phyloP scores from a whole-genome alignment of 108 stramenopile species.

The Schizochytrium sp. region DNA sequence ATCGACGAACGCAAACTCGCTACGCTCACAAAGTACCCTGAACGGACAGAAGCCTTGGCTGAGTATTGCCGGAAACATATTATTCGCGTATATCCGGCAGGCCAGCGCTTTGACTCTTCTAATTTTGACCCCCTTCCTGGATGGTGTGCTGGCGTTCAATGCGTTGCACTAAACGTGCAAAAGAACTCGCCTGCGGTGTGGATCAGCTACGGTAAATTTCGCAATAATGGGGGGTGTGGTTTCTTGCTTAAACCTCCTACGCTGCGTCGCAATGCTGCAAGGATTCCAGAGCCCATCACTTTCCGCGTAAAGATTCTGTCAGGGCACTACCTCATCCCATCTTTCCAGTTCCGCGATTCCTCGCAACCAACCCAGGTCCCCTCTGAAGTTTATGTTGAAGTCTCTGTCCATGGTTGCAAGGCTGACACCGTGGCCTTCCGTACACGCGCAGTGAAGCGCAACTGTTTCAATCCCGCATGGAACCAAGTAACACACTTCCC shows the following conservation, averaged over 20 bases:
- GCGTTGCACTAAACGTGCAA: slow-evolving; percentile 79
- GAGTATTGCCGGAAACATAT: not conserved
- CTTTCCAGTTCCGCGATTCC: slow-evolving; percentile 65
- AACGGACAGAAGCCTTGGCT: not conserved
- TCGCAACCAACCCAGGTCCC: slow-evolving; percentile 71
- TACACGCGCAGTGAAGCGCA: slow-evolving; percentile 68
- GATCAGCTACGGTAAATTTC: slow-evolving; percentile 70
- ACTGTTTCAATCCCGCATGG: slow-evolving; percentile 78
- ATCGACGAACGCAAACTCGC: slow-evolving; percentile 55
- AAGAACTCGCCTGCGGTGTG: slow-evolving; percentile 66
- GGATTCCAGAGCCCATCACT: not conserved
- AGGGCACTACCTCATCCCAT: slow-evolving; percentile 69
- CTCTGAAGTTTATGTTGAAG: slow-evolving; percentile 63
- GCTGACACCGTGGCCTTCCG: not conserved
- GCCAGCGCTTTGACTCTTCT: slow-evolving; percentile 69
- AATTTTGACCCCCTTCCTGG: slow-evolving; percentile 70
- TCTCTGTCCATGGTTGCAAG: slow-evolving; percentile 56
- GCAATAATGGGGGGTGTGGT: slow-evolving; percentile 82
- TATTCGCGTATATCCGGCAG: slow-evolving; percentile 42
- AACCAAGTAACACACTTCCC: slow-evolving; percentile 37
- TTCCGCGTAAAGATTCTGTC: slow-evolving; percentile 42
- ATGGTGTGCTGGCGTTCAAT: slow-evolving; percentile 73
- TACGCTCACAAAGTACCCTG: not conserved
- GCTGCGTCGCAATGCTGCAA: slow-evolving; percentile 45
- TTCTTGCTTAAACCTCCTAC: slow-evolving; percentile 86